Base-by-base conservation (phyloP, 768 basidiomycete genomes). In the Filobasidium wieringae region DNA sequence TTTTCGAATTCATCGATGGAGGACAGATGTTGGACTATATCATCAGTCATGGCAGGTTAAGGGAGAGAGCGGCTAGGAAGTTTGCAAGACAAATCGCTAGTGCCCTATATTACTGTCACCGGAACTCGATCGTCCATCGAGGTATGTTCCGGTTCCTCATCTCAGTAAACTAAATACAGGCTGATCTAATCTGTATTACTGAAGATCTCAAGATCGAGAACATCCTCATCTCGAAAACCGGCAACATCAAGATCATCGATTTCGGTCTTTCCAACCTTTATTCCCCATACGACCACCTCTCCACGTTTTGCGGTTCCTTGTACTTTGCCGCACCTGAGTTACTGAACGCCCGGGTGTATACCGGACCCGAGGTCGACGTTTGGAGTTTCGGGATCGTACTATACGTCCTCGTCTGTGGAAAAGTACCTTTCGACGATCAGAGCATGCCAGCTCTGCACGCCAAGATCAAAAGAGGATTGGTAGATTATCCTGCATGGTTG, bases 21-120 rank as follows among this genome's bases (percentile, higher is more conserved):
- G 95, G 95, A 0, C 95, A 99, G 79, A 91, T 99, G 89, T 82
- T 99, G 64, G 95, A 99, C 80, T 99, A 93, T 74, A 97, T 99
- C 77, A 99, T 99, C 77, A 87, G 87, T 67, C 95, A 99, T 68
- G 95, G 95, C 17, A 81, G 95, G 32, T 80, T 97, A 58, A 80
- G 95, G 45, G 95, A 97, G 75, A 82, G 93, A 56, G 89, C 91
- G 37, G 95, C 95, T 22, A 79, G 95, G 65, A 97, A 96, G 78
- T 99, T 99, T 75, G 91, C 95, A 4, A 77, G 95, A 30, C 95
- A 99, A 75, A 97, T 99, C 62, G 92, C 88, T 33, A 88, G 86
- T 66, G 95, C 95, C 1, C 78, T 99, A 24, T 87, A 93, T 71
- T 97, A 99, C 74, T 93, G 91, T 72, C 95, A 99, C 76, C 82